Base-by-base conservation (phyloP, 192 early-diverging fungal genomes). In the Entophlyctis luteolus region DNA sequence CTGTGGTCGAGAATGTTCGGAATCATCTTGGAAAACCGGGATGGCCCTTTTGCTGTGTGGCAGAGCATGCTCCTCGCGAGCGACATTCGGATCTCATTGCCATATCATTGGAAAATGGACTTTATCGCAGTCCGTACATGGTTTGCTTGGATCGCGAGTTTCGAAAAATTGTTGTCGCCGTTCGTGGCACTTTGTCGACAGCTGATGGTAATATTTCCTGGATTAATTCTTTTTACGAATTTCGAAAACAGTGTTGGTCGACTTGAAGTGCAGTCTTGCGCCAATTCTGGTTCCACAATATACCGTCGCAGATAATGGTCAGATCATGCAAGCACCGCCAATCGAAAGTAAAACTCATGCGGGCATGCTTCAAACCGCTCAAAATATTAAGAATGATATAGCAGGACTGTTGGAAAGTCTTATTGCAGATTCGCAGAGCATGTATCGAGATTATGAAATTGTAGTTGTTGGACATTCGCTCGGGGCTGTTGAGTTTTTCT, bases 121-220 rank as follows among this genome's bases (percentile, higher is more conserved):
- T 83, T 16, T 83, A 79, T 58, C 58, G 71, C 25, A 75, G 77
- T 20, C 81, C 81, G 5, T 83, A 73, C 38, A 37, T 71, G 10
- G 76, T 83, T 12, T 65, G 67, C 42, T 68, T 81, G 38, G 78
- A 83, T 58, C 77, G 79, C 54, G 65, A 68, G 22, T n/a, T 42
- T 8, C 32, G 49, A 31, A 72, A 73, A 16, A 34, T 83, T 29
- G 77, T 83, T 16, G 72, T 83, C 31, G 68, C 81, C 1, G 75
- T 83, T 6, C 52, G 81, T 48, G 81, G 81, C 10, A 83, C 81
- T 5, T 42, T 80, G 12, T 75, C 72, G 0, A 79, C 77, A 1
- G 73, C 81, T 6, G 81, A 83, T 62, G 65, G 62, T 65, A 29
- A 57, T 20, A 20, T 14, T 2, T 58, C 35, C 60, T 16, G 1